Evolutionary conservation across 192 early-diverging fungal genomes (phyloP).

Genomic region (Lobosporangium transversale): DNA sequence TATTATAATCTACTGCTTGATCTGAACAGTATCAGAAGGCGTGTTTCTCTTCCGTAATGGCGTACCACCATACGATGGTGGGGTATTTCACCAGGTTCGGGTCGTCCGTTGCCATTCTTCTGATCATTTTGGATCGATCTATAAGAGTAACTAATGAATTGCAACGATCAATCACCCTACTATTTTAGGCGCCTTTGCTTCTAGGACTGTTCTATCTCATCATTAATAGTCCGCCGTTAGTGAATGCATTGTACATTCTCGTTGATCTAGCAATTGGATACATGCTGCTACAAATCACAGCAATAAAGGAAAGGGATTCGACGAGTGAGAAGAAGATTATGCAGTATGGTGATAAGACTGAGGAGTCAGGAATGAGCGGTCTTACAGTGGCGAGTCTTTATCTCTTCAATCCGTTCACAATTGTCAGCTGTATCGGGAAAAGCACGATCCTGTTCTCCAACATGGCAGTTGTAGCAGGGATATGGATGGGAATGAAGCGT

Average conservation of each 20-base stretch:
- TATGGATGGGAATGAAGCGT: constrained; percentile 74
- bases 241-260: constrained; percentile 65
- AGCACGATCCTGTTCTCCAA: constrained; percentile 83
- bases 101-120: neutral
- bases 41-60: constrained; percentile 77
- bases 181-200: constrained; percentile 72
- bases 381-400: constrained; percentile 55
- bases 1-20: no score
- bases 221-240: constrained; percentile 59
- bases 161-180: neutral
- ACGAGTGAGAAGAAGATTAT: constrained; percentile 22
- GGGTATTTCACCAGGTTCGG: constrained; percentile 87
- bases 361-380: constrained; percentile 31
- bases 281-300: constrained; percentile 67
- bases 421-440: constrained; percentile 77
- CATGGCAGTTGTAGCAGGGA: constrained; percentile 74
- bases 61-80: constrained; percentile 89
- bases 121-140: no score
- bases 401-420: constrained; percentile 87
- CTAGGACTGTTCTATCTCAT: constrained; percentile 77
- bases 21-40: constrained; percentile 84
- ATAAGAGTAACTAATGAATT: no score
- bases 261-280: constrained; percentile 76
- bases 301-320: constrained; percentile 22
- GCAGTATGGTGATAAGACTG: constrained; percentile 21